Conservation (phyloP, 2,329 filamentous ascomycete genomes). For the Diatrype stigma region DNA sequence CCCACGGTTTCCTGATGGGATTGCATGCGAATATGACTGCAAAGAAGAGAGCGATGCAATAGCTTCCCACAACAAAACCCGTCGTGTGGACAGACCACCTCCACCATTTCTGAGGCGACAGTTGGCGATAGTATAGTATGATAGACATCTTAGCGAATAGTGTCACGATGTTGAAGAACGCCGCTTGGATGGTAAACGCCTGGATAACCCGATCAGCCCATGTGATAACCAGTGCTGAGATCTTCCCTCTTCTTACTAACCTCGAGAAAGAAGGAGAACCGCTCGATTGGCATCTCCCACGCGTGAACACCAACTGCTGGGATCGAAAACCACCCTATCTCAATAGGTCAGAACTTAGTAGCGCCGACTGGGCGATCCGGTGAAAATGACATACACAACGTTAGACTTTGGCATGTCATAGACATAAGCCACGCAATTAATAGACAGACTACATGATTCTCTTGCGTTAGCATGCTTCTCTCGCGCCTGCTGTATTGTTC, state of each 20-base stretch:
- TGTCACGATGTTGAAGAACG: background rate
- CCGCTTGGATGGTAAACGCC: background rate
- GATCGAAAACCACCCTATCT: background rate
- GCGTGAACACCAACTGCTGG: background rate
- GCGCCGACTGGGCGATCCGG: background rate
- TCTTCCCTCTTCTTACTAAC: background rate
- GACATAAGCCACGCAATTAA: background rate
- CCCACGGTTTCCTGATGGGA: background rate
- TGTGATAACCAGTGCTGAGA: background rate
- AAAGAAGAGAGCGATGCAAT: background rate
- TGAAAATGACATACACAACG: background rate
- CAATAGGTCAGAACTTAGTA: background rate
- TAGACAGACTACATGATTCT: background rate
- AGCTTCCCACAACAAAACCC: background rate
- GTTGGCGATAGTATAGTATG: background rate
- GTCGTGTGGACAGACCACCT: background rate
- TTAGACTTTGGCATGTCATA: background rate
- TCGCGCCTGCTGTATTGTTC: background rate
- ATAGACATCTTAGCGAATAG: background rate
- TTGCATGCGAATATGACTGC: conserved; percentile 1
- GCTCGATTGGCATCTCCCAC: background rate
- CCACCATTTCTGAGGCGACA: conserved; percentile 2
- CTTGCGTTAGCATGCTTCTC: background rate
- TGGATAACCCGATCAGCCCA: background rate
- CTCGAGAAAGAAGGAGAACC: background rate